Evolutionary conservation across 2,329 filamentous ascomycete species (phyloP).

Genomic region (Salinomyces thailandicus): DNA sequence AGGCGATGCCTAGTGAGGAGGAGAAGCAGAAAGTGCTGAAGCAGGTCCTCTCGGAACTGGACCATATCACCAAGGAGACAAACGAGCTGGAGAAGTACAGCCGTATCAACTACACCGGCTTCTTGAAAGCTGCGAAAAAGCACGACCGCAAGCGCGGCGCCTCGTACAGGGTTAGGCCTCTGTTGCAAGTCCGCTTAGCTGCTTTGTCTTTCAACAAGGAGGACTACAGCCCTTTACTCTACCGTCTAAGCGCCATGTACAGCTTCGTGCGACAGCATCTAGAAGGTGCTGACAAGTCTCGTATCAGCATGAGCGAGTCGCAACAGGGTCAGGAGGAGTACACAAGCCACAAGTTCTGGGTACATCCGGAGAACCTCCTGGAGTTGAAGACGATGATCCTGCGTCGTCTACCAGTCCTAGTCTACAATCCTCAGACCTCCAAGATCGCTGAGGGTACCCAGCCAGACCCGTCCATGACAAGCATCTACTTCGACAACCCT

Average conservation of each 20-base stretch:
- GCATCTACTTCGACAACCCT: conserved; percentile 86
- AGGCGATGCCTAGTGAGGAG: conserved; percentile 28
- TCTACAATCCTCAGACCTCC: conserved; percentile 81
- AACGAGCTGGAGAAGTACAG: conserved; percentile 92
- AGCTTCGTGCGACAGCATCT: conserved; percentile 82
- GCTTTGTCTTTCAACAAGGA: conserved; percentile 91
- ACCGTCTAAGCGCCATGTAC: conserved; percentile 86
- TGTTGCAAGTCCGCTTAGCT: conserved; percentile 83
- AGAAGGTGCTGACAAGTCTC: conserved; percentile 40
- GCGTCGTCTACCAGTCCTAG: conserved; percentile 76
- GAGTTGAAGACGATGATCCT: conserved; percentile 96
- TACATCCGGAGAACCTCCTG: conserved; percentile 87
- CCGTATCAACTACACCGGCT: conserved; percentile 92
- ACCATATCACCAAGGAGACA: conserved; percentile 78
- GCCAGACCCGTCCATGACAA: conserved; percentile 80
- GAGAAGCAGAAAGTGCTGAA: conserved; percentile 47
- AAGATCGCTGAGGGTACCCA: conserved; percentile 71
- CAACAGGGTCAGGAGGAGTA: conserved; percentile 21
- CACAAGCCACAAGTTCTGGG: conserved; percentile 54
- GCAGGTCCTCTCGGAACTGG: conserved; percentile 68
- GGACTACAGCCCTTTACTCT: conserved; percentile 80
- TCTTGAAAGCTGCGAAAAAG: conserved; percentile 98
- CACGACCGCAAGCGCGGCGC: conserved; percentile 87
- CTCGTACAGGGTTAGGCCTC: conserved; percentile 76
- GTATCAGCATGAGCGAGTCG: conserved; percentile 11